Evolutionary conservation across 345 rosid genomes (phyloP).

Genomic region (Rhodamnia rubescens): DNA sequence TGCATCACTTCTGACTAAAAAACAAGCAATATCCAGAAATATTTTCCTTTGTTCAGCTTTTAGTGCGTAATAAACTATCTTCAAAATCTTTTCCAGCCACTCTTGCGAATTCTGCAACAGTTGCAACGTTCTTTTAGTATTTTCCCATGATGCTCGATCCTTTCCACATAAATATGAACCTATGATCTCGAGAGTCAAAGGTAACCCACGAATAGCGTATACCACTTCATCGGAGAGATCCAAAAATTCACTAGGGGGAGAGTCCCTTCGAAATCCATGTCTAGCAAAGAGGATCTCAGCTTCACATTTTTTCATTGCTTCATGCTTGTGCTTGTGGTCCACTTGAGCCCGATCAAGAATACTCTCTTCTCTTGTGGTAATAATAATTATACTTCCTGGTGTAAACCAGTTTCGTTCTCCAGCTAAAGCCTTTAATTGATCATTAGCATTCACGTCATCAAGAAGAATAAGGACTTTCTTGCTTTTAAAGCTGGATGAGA

Average conservation of each 20-base stretch:
- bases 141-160: neutral
- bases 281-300: too few relatives aligned
- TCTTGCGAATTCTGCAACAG: too few relatives aligned
- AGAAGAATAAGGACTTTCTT: neutral
- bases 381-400: neutral
- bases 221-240: fast-evolving
- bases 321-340: neutral
- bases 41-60: too few relatives aligned
- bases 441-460: neutral
- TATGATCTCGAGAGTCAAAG: neutral
- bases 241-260: neutral
- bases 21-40: neutral
- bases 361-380: neutral
- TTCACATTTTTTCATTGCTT: neutral
- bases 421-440: neutral
- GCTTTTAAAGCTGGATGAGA: neutral
- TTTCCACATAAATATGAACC: neutral
- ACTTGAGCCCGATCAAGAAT: neutral
- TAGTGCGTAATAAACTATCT: too few relatives aligned
- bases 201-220: neutral
- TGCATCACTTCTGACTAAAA: neutral
- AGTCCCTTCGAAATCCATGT: too few relatives aligned
- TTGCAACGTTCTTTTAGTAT: neutral
- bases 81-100: too few relatives aligned
- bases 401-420: neutral